Conservation (phyloP, 164 flowering plant genomes). For the Liquidambar formosana region DNA sequence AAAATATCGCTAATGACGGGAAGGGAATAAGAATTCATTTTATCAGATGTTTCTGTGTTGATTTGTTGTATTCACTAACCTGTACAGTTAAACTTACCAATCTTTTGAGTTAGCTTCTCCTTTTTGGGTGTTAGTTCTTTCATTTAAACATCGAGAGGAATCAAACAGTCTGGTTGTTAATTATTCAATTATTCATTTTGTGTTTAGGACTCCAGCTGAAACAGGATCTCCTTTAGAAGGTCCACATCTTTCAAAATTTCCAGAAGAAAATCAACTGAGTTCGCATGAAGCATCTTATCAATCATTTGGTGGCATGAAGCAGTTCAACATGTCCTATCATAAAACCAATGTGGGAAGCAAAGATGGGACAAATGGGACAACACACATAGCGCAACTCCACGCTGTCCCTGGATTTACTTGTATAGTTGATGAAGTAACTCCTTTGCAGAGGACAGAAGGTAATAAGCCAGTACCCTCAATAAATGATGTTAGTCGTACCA, state of each 20-base stretch:
- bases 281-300: slow-evolving; percentile 31
- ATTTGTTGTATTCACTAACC: background rate
- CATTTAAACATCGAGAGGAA: background rate
- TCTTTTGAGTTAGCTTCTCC: background rate
- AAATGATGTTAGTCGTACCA: slow-evolving; percentile 17
- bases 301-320: slow-evolving; percentile 32
- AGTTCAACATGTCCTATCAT: slow-evolving; percentile 48
- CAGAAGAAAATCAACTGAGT: slow-evolving; percentile 22
- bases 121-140: background rate
- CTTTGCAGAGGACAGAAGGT: slow-evolving; percentile 14
- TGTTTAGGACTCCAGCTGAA: slow-evolving; percentile 40
- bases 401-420: slow-evolving; percentile 50
- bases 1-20: background rate
- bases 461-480: slow-evolving; percentile 15
- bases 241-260: slow-evolving; percentile 22
- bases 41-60: background rate
- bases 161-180: background rate
- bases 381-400: slow-evolving; percentile 47
- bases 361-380: slow-evolving; percentile 38
- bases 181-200: slow-evolving; percentile 6
- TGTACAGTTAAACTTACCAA: background rate
- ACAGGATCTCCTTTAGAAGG: slow-evolving; percentile 30
- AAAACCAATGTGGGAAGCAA: slow-evolving; percentile 33
- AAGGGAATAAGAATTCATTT: background rate
- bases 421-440: slow-evolving; percentile 42